phyloP scores from a whole-genome alignment of 176 grass and related monocot genomes.

The Rhynchospora breviuscula region DNA sequence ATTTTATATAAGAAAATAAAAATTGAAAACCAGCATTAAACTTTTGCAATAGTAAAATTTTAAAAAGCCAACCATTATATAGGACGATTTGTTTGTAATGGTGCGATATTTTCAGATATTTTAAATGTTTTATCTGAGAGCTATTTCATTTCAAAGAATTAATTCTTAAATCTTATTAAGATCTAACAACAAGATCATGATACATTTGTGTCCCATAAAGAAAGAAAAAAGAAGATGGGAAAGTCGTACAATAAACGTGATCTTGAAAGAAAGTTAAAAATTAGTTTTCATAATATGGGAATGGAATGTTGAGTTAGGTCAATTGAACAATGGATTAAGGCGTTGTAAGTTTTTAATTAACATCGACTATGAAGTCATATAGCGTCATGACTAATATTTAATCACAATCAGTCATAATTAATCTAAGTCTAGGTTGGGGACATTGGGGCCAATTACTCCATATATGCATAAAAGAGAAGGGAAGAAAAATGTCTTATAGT shows the following conservation, averaged over 20 bases:
- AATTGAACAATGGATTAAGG: not conserved
- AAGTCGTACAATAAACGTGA: not conserved
- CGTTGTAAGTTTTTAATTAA: not conserved
- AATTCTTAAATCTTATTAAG: not conserved
- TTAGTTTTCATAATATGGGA: not conserved
- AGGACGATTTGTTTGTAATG: too few species aligned
- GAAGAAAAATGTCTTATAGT: not conserved
- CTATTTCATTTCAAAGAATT: not conserved
- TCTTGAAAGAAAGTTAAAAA: not conserved
- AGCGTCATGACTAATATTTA: conserved; percentile 1
- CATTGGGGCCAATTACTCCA: not conserved
- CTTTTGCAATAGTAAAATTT: too few species aligned
- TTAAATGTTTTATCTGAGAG: not conserved
- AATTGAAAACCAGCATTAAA: too few species aligned
- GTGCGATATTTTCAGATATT: not conserved
- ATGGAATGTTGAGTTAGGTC: not conserved
- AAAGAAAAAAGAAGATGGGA: not conserved
- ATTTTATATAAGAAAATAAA: too few species aligned
- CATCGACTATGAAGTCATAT: not conserved
- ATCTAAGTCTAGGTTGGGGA: not conserved
- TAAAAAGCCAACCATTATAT: too few species aligned
- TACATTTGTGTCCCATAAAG: not conserved
- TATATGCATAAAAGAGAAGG: not conserved
- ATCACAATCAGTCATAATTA: not conserved
- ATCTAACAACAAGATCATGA: not conserved